These are phyloP conservation scores for Fraxinus latifolia DNA, from an alignment of 305 asterid genomes.

Conservation along the genomic window DNA sequence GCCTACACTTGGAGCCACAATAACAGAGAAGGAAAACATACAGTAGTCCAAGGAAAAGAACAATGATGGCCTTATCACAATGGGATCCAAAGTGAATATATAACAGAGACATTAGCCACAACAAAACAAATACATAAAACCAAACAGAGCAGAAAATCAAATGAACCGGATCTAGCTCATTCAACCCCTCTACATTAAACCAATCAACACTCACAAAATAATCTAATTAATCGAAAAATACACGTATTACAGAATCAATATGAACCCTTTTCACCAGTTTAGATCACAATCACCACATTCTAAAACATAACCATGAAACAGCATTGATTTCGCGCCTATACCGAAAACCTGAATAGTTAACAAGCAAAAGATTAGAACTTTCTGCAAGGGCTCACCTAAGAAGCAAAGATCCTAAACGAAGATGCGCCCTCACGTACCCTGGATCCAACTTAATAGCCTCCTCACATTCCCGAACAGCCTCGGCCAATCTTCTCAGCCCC, in stretches of 20 bases:
- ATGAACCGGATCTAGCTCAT: conserved; percentile 29
- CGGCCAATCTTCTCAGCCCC: conserved; percentile 47
- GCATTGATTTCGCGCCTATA: neutral
- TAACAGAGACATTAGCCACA: conserved; percentile 28
- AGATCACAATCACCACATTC: conserved; percentile 18
- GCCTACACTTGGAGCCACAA: conserved; percentile 9
- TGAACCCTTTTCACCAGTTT: conserved; percentile 20
- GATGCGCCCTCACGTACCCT: conserved; percentile 70
- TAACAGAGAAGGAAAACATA: conserved; percentile 20
- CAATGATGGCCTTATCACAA: conserved; percentile 22
- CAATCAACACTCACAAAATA: neutral
- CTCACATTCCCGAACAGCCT: conserved; percentile 74
- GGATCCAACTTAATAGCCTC: conserved; percentile 89
- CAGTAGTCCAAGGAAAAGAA: conserved; percentile 23
- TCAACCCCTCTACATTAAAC: neutral
- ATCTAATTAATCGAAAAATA: conserved; percentile 13
- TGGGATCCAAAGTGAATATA: conserved; percentile 23
- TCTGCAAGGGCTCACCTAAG: conserved; percentile 60
- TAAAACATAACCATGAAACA: neutral
- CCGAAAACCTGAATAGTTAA: neutral
- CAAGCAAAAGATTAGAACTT: conserved; percentile 15
- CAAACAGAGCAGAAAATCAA: conserved; percentile 12
- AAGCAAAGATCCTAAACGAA: conserved; percentile 77
- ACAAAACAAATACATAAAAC: conserved; percentile 33
- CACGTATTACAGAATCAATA: conserved; percentile 6